A percentile compares a stretch with the other conserved stretches of the same genome.
Conservation (phyloP, 805 yeast genomes). For the Hanseniaspora nectarophila region DNA sequence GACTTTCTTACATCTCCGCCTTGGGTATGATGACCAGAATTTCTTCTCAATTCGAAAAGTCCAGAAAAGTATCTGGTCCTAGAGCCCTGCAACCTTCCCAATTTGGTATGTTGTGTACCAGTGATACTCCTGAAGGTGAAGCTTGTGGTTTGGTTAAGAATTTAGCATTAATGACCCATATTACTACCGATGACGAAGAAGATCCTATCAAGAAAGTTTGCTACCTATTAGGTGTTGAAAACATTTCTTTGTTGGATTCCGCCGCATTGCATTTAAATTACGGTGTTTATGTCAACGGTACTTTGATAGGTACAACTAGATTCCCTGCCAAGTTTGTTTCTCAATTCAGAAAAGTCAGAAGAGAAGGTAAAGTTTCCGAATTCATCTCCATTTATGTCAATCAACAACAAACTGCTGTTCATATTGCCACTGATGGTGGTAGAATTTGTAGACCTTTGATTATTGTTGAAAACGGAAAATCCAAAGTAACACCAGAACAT, state of each 20-base stretch:
- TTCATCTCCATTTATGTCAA: slow-evolving; percentile 86
- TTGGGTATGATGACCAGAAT: slow-evolving; percentile 99
- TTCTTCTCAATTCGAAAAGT: slow-evolving; percentile 96
- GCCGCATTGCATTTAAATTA: slow-evolving; percentile 69
- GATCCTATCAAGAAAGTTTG: slow-evolving; percentile 71
- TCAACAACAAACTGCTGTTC: slow-evolving; percentile 82
- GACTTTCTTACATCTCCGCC: slow-evolving; percentile 87
- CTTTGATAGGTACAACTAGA: slow-evolving; percentile 78
- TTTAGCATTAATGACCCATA: slow-evolving; percentile 94
- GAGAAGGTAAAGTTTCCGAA: slow-evolving; percentile 75
- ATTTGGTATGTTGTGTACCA: slow-evolving; percentile 96
- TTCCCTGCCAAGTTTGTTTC: slow-evolving; percentile 74
- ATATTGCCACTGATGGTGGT: slow-evolving; percentile 98
- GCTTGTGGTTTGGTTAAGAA: slow-evolving; percentile 98
- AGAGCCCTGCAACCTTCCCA: slow-evolving; percentile 98
- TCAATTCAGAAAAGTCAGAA: slow-evolving; percentile 66
- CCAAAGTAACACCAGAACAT: slow-evolving; percentile 65
- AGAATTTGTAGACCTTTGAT: slow-evolving; percentile 94
- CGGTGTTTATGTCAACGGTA: slow-evolving; percentile 88
- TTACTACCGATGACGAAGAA: slow-evolving; percentile 96
- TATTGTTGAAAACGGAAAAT: slow-evolving; percentile 60
- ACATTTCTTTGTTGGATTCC: slow-evolving; percentile 67
- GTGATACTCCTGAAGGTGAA: slow-evolving; percentile 99
- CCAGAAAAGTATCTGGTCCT: slow-evolving; percentile 96
- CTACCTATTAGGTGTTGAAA: slow-evolving; percentile 78